A percentile compares a stretch with the other conserved stretches of the same genome.
Conservation (phyloP, 345 rosid species). For the Lepidium sativum region DNA sequence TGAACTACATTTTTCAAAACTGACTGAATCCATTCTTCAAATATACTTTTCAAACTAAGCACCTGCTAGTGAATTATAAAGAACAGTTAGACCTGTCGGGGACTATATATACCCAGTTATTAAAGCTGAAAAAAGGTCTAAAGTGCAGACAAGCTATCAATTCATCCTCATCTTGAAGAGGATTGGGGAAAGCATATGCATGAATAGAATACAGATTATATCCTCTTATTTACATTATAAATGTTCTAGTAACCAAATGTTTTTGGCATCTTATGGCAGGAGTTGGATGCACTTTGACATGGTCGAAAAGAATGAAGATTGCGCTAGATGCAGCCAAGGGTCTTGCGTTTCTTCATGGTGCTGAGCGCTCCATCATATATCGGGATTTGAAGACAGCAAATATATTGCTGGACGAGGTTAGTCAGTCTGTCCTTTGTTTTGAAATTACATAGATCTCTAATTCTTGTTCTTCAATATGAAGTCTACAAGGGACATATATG, state of each 20-base stretch:
- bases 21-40: not conserved
- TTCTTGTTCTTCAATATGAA: not conserved
- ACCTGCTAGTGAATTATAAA: not conserved
- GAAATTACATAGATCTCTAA: not conserved
- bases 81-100: not conserved
- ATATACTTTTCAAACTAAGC: not conserved
- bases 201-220: not conserved
- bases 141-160: too few species aligned
- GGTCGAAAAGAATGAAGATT: conserved; percentile 92
- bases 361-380: conserved; percentile 81
- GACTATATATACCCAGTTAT: not conserved
- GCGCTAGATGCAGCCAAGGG: conserved; percentile 92
- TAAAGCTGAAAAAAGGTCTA: not conserved
- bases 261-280: conserved; percentile 38
- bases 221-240: not conserved
- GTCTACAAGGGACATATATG: not conserved
- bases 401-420: conserved; percentile 76
- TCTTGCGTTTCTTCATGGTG: conserved; percentile 92
- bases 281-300: conserved; percentile 79
- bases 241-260: not conserved
- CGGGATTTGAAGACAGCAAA: conserved; percentile 98
- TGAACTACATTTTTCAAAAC: not conserved
- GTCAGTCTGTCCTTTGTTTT: conserved; percentile 12
- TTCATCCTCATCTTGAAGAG: too few species aligned
- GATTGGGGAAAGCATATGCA: not conserved